A percentile compares a stretch with the other conserved stretches of the same genome.
These are phyloP conservation scores for Podospora conica DNA, from an alignment of 495 filamentous ascomycete species.

Conservation along the genomic window DNA sequence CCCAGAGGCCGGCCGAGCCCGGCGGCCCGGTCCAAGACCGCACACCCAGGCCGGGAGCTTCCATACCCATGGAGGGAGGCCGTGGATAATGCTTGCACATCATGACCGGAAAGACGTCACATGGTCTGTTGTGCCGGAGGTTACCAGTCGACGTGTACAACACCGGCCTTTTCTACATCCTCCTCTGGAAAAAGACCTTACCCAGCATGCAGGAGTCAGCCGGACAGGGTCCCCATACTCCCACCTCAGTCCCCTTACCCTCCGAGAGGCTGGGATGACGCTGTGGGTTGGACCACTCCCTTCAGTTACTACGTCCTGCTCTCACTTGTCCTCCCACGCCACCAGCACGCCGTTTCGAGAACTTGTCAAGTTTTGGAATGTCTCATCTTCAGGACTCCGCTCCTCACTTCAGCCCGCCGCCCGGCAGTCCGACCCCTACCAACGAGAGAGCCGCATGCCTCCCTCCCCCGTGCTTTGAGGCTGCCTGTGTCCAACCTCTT, in stretches of 20 bases:
- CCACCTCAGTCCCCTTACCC: not conserved
- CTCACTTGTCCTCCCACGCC: not conserved
- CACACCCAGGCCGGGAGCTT: not conserved
- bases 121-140: not conserved
- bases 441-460: constrained; percentile 1
- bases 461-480: not conserved
- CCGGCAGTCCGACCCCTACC: constrained; percentile 1
- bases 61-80: not conserved
- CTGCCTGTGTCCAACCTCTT: not conserved
- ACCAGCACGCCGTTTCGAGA: not conserved
- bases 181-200: not conserved
- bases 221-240: constrained; percentile 7
- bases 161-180: not conserved
- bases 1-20: not conserved
- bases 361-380: not conserved
- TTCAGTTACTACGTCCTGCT: too few species aligned
- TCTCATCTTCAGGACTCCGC: constrained; percentile 8
- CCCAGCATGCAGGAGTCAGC: constrained; percentile 10
- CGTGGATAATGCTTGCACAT: not conserved
- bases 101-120: not conserved
- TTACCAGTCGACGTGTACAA: not conserved
- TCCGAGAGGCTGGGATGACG: constrained; percentile 4
- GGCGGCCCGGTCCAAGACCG: not conserved
- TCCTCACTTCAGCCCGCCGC: not conserved
- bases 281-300: not conserved